These are phyloP conservation scores for Fraxinus pennsylvanica DNA, from an alignment of 257 asterid species.

Conservation along the genomic window DNA sequence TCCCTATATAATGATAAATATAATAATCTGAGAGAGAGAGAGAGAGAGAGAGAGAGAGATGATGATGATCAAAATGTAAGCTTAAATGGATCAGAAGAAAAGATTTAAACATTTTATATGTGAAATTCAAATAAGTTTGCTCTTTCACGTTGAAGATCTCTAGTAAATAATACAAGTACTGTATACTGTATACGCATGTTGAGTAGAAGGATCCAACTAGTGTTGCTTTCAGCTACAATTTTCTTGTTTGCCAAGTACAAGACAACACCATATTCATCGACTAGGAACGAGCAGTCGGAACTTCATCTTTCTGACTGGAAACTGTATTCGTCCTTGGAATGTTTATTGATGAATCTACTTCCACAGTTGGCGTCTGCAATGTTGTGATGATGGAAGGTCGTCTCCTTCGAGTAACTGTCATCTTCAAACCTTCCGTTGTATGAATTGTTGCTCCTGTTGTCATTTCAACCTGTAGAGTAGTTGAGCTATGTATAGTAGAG, in stretches of 20 bases:
- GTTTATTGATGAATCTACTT: slow-evolving; percentile 39
- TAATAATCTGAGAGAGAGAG: no score
- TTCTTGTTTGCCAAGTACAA: background rate
- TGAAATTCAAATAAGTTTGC: background rate
- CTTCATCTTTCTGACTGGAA: slow-evolving; percentile 48
- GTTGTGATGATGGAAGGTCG: slow-evolving; percentile 65
- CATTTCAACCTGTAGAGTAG: slow-evolving; percentile 72
- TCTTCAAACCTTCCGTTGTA: slow-evolving; percentile 83
- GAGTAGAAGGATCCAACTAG: background rate
- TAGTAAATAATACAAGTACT: background rate
- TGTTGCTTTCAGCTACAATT: background rate
- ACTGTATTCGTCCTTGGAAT: slow-evolving; percentile 32
- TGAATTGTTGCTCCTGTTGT: slow-evolving; percentile 98
- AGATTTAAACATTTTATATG: background rate
- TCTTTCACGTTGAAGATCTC: background rate
- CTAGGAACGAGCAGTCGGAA: slow-evolving; percentile 43
- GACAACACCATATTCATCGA: slow-evolving; percentile 6
- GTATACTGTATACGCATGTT: background rate
- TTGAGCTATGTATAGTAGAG: background rate
- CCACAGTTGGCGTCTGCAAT: slow-evolving; percentile 45
- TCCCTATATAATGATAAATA: no score
- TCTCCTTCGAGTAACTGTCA: slow-evolving; percentile 77
- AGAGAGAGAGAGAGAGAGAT: no score
- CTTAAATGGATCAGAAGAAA: background rate
- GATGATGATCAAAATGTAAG: background rate